Percentiles rank a stretch among this genome's conserved stretches.
Evolutionary conservation across 768 basidiomycete species (phyloP).

Genomic region (Mycena pura): DNA sequence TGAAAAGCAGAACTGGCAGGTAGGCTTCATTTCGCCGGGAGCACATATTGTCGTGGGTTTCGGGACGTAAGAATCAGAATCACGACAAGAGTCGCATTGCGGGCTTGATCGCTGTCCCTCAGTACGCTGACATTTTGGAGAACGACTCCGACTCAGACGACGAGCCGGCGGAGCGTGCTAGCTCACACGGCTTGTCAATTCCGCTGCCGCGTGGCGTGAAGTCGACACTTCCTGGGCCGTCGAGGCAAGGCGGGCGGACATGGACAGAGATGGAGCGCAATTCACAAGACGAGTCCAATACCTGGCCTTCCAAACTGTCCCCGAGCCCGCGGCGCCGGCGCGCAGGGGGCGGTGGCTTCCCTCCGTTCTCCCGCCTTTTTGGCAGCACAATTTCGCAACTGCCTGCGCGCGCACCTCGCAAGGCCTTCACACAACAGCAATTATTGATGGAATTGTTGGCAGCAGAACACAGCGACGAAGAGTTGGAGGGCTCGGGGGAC

Average conservation of each 20-base stretch:
- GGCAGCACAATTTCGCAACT: neutral
- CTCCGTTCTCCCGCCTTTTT: neutral
- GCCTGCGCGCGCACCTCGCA: neutral
- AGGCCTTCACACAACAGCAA: constrained; percentile 25
- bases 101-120: constrained; percentile 30
- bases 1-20: too few species aligned
- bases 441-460: too few species aligned
- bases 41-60: too few species aligned
- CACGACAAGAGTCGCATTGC: too few species aligned
- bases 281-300: too few species aligned
- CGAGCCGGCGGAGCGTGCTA: neutral
- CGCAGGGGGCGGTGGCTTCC: neutral
- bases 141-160: constrained; percentile 1
- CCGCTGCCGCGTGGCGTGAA: constrained; percentile 25
- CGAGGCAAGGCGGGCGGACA: neutral
- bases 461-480: too few species aligned
- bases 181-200: constrained; percentile 17
- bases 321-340: neutral
- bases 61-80: too few species aligned
- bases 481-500: too few species aligned
- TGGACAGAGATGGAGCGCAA: too few species aligned
- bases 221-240: neutral
- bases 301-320: too few species aligned
- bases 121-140: constrained; percentile 25
- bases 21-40: too few species aligned